Percentiles rank a stretch among this genome's conserved stretches.
phyloP scores from a whole-genome alignment of 495 filamentous ascomycete species.

The Neurospora sp. region DNA sequence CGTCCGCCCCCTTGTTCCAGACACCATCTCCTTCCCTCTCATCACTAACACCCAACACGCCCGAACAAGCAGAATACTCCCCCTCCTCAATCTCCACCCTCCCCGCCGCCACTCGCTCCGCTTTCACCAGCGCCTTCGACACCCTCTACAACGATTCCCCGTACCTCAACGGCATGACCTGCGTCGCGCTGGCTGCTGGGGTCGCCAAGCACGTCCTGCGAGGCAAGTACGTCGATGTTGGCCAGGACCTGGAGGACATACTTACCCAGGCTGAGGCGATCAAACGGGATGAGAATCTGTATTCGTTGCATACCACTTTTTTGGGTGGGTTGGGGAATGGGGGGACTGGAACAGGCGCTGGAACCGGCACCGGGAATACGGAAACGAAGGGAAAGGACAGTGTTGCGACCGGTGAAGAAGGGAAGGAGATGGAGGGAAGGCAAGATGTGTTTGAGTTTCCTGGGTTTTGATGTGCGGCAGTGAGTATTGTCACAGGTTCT shows the following conservation, averaged over 20 bases:
- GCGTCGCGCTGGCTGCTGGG: slow-evolving; percentile 21
- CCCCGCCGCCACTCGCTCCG: slow-evolving; percentile 6
- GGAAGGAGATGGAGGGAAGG: not conserved
- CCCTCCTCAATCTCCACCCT: slow-evolving; percentile 12
- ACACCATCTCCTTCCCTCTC: not conserved
- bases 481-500: no score
- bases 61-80: slow-evolving; percentile 14
- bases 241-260: slow-evolving; percentile 25
- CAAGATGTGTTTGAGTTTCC: slow-evolving; percentile 21
- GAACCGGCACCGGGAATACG: no score
- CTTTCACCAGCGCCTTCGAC: slow-evolving; percentile 15
- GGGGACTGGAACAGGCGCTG: not conserved
- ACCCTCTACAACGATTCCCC: slow-evolving; percentile 23
- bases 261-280: slow-evolving; percentile 16
- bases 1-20: no score
- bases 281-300: slow-evolving; percentile 11
- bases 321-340: slow-evolving; percentile 18
- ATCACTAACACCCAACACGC: not conserved
- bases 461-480: slow-evolving; percentile 10
- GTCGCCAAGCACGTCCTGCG: slow-evolving; percentile 17
- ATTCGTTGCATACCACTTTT: slow-evolving; percentile 19
- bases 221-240: slow-evolving; percentile 23
- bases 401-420: not conserved
- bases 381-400: not conserved
- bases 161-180: slow-evolving; percentile 27